Percentiles rank a stretch among this genome's conserved stretches.
These are phyloP conservation scores for Maudiozyma barnettii DNA, from an alignment of 805 yeast genomes.

Conservation along the genomic window DNA sequence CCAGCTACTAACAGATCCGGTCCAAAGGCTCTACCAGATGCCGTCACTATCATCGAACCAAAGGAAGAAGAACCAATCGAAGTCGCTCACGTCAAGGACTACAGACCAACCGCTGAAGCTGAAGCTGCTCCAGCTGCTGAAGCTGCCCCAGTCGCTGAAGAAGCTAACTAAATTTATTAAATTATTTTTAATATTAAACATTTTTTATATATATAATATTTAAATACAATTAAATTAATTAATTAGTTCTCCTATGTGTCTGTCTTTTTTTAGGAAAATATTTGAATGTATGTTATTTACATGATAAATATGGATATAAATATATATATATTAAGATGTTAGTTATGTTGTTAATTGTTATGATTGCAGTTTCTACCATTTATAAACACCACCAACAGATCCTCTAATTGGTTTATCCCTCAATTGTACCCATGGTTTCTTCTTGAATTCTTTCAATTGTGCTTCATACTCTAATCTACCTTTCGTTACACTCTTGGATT, in stretches of 20 bases:
- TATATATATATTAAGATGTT: not conserved
- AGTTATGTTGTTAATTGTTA: not conserved
- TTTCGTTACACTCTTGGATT: conserved; percentile 50
- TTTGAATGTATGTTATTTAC: not conserved
- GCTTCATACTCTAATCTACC: conserved; percentile 52
- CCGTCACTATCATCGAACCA: conserved; percentile 85
- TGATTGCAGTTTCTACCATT: conserved; percentile 36
- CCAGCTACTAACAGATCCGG: conserved; percentile 79
- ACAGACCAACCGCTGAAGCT: conserved; percentile 37
- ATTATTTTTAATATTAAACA: not conserved
- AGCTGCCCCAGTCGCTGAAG: conserved; percentile 1
- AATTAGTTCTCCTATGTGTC: conserved; percentile 4
- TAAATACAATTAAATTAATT: not conserved
- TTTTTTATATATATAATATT: not conserved
- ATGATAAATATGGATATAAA: not conserved
- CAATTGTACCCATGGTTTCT: conserved; percentile 45
- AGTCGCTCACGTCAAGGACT: conserved; percentile 75
- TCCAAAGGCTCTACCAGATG: conserved; percentile 92
- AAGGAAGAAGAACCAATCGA: conserved; percentile 81
- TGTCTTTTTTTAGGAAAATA: too few relatives aligned
- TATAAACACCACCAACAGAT: conserved; percentile 41
- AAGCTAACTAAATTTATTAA: not conserved
- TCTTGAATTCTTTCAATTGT: conserved; percentile 36
- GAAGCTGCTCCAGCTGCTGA: conserved; percentile 19
- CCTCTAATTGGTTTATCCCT: conserved; percentile 41